phyloP scores from a whole-genome alignment of 2,329 filamentous ascomycete species.

The Pyricularia sp. region DNA sequence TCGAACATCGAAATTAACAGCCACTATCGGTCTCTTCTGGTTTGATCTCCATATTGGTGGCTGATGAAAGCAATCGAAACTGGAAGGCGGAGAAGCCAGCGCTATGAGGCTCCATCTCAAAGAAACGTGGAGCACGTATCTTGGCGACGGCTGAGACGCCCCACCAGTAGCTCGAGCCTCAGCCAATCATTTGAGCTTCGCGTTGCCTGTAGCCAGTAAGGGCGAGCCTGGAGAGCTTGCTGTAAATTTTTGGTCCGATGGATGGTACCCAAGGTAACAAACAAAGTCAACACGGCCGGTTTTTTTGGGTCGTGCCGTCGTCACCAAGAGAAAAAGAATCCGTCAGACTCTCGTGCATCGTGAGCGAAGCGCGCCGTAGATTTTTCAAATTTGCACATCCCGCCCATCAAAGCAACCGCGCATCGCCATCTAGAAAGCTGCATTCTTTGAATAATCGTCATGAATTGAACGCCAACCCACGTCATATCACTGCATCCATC shows the following conservation, averaged over 20 bases:
- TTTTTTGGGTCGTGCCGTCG: constrained; percentile 6
- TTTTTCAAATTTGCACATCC: not conserved
- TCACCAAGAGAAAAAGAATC: constrained; percentile 1
- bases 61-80: not conserved
- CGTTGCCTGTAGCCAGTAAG: constrained; percentile 1
- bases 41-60: not conserved
- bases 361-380: not conserved
- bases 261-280: not conserved
- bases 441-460: not conserved
- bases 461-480: constrained; percentile 6
- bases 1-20: not conserved
- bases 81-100: not conserved
- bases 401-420: not conserved
- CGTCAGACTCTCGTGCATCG: not conserved
- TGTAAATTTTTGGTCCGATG: constrained; percentile 1
- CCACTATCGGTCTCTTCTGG: not conserved
- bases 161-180: not conserved
- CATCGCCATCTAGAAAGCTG: not conserved
- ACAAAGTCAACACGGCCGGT: constrained; percentile 10
- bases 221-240: not conserved
- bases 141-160: not conserved
- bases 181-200: constrained; percentile 1
- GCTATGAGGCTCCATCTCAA: not conserved
- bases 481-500: constrained; percentile 6
- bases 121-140: not conserved